Evolutionary conservation across 164 flowering plant genomes (phyloP), one percentile per base, ranked within the genome.

Genomic region (Berberis thunbergii): DNA sequence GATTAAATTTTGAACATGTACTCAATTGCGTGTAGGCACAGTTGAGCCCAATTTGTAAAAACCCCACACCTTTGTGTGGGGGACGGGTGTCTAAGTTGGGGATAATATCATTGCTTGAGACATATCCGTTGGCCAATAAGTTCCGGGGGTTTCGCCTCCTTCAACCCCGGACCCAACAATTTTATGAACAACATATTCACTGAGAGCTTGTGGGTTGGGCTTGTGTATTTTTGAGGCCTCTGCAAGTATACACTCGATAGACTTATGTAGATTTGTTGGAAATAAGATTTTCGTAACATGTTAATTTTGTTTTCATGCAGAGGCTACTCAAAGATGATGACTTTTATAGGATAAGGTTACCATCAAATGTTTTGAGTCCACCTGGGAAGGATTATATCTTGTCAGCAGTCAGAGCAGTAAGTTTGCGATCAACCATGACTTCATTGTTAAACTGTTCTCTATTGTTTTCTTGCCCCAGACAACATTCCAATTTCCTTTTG

Each of bases 351-450:
- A 87, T 94, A 72, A 77, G 99, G 64, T 54, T 94, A 43, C 93
- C 97, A 58, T 84, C 97, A 40, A 87, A 84, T 74, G 87, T 91
- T 43, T 68, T 91, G 78, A 83, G 77, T 64, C 81, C 96, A 65
- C 86, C 96, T 62, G 96, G 96, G 45, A 84, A 78, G 70, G 91
- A 85, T 43, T 85, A 78, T 64, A 65, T 83, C 55, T 66, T 85
- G 49, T 86, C 99, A 12, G 86, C 93, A 3, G 90, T 94, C 61
- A 91, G 83, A 81, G 95, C 97, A 49, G 99, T 91, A 78, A 81
- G 84, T 67, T 56, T 43, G 2, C 8, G 41, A 26, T 26, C 26
- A 26, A 26, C 12, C 6, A 6, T 1, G 54, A 10, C 2, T 43
- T 26, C 26, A 13, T 2, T 43, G n/a, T 13, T 7, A 4, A 38